A percentile compares a stretch with the other conserved stretches of the same genome.
Conservation (phyloP, 352 stramenopile genomes). For the Peronospora tabacina region DNA sequence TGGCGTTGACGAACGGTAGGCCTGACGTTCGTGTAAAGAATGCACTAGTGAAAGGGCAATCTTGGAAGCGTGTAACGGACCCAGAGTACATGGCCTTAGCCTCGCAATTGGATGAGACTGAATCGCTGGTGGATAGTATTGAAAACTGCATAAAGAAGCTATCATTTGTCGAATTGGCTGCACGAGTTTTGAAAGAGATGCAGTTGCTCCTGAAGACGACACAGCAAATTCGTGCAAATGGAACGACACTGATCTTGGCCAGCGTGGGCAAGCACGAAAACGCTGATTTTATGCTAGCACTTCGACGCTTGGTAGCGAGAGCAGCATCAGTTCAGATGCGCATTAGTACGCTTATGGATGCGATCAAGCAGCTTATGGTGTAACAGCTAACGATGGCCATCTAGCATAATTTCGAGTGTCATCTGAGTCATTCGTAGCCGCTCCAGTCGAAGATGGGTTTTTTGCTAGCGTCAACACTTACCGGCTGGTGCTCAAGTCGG, state of each 20-base stretch:
- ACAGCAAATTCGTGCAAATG: conserved; percentile 59
- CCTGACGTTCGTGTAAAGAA: conserved; percentile 1
- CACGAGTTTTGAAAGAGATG: conserved; percentile 40
- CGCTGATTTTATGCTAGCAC: conserved; percentile 30
- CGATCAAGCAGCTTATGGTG: conserved; percentile 16
- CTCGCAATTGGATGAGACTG: conserved; percentile 48
- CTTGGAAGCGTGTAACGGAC: conserved; percentile 22
- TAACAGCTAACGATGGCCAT: conserved; percentile 4
- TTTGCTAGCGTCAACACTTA: neutral
- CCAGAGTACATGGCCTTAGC: conserved; percentile 34
- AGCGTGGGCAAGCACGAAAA: conserved; percentile 39
- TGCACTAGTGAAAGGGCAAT: conserved; percentile 15
- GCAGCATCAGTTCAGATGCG: conserved; percentile 41
- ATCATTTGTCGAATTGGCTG: conserved; percentile 36
- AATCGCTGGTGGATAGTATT: conserved; percentile 52
- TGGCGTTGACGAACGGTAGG: conserved; percentile 22
- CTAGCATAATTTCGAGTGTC: neutral
- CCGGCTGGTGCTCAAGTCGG: conserved; percentile 3
- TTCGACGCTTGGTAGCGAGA: conserved; percentile 47
- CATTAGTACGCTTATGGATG: conserved; percentile 38
- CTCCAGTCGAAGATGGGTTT: neutral
- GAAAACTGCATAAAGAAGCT: conserved; percentile 33
- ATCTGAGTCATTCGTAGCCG: too few relatives aligned
- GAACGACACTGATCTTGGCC: conserved; percentile 50
- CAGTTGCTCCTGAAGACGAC: conserved; percentile 48